Percentiles rank a stretch among this genome's conserved stretches.
phyloP scores from a whole-genome alignment of 345 rosid genomes.

The Hevea brasiliensis region DNA sequence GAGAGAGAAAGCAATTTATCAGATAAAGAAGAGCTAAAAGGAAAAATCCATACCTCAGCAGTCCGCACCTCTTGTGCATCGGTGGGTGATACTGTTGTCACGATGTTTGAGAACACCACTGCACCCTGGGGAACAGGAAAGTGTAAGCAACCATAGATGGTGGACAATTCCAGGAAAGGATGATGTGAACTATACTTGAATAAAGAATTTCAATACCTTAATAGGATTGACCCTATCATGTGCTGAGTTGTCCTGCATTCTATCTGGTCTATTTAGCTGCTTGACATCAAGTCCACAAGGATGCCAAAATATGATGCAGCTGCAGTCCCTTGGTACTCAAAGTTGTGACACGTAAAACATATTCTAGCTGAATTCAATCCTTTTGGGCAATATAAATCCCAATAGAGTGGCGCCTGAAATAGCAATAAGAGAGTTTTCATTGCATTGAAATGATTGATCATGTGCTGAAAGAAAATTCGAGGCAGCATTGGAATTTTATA shows the following conservation, averaged over 20 bases:
- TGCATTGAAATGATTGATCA: slow-evolving; percentile 16
- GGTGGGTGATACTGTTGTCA: slow-evolving; percentile 97
- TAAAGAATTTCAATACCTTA: slow-evolving; percentile 51
- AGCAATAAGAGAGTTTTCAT: slow-evolving; percentile 10
- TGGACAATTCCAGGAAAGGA: slow-evolving; percentile 3
- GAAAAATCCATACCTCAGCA: slow-evolving; percentile 61
- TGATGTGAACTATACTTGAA: background rate
- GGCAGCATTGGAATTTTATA: slow-evolving; percentile 1
- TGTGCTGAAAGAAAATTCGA: slow-evolving; percentile 10
- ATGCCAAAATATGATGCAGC: slow-evolving; percentile 78
- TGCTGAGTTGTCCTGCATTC: slow-evolving; percentile 89
- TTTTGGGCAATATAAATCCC: slow-evolving; percentile 92
- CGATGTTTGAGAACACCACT: slow-evolving; percentile 88
- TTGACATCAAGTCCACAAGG: slow-evolving; percentile 91
- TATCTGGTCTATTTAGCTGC: slow-evolving; percentile 85
- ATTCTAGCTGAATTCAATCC: slow-evolving; percentile 92
- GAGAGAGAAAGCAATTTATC: background rate
- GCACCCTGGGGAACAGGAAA: slow-evolving; percentile 66
- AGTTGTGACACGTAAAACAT: slow-evolving; percentile 97
- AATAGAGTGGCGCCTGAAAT: slow-evolving; percentile 86
- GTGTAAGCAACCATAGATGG: slow-evolving; percentile 10
- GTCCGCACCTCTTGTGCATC: slow-evolving; percentile 94
- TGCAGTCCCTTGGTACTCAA: slow-evolving; percentile 95
- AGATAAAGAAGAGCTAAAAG: slow-evolving; percentile 1
- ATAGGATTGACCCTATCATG: slow-evolving; percentile 81